Evolutionary conservation across 495 filamentous ascomycete species (phyloP), one percentile per base, ranked within the genome.

Genomic region (Talaromyces stipitatus): DNA sequence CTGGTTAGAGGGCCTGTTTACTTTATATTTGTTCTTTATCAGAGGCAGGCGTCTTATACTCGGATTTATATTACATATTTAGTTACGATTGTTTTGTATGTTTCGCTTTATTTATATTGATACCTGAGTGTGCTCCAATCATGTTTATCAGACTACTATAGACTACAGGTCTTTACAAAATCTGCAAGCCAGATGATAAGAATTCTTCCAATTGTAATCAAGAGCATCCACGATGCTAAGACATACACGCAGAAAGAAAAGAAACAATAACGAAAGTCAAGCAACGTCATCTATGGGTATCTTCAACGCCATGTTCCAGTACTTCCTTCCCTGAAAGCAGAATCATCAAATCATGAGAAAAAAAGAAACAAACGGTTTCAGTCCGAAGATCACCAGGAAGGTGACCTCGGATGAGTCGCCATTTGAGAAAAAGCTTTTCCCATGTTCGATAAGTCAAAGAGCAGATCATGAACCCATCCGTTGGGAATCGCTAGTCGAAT

Each of bases 231-330:
- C 14, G 33, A 54, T 27, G 51, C 20, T 24, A 29, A 38, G 30
- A 18, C 33, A 54, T 51, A 51, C 30, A 54, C 26, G 26, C 11
- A 22, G 20, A 50, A 26, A 50, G 24, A 50, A 41, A 54, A 24
- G 22, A 38, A 54, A 26, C 24, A 48, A 48, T 5, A 48, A 48
- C 6, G 20, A 48, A 48, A 48, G 22, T 62, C 56, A 61, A 67
- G 61, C 67, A 62, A 50, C 55, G 67, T 72, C 61, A 60, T 64
- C 67, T 69, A 60, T 69, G 74, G 74, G 74, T 78, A 78, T 78
- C 73, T 76, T 72, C 33, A 75, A 76, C 72, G 72, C 74, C 72
- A 70, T 72, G 69, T 74, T 72, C 71, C 71, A 60, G 26, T 55
- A 23, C 36, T 45, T 16, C 38, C 33, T 14, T 55, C 54, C 38